Evolutionary conservation across 179 eudicot genomes (phyloP).

Genomic region (Drosera spatulata): DNA sequence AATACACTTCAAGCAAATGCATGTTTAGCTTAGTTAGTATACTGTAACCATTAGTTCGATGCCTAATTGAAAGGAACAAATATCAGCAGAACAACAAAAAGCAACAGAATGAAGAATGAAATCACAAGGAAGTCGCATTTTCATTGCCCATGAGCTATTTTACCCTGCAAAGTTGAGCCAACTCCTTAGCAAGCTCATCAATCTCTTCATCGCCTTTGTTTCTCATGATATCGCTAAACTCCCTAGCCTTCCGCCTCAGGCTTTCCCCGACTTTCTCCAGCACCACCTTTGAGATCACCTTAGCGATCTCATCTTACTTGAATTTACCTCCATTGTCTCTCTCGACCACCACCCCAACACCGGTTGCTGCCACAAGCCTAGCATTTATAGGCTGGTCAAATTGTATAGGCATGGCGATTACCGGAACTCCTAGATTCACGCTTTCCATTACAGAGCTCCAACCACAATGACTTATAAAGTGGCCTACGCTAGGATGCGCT

Average conservation of each 20-base stretch:
- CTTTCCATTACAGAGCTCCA: constrained; percentile 6
- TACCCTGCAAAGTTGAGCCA: constrained; percentile 11
- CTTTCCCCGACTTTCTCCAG: constrained; percentile 5
- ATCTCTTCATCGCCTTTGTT: constrained; percentile 10
- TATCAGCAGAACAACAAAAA: too few relatives aligned
- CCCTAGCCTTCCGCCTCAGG: constrained; percentile 4
- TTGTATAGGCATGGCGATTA: constrained; percentile 11
- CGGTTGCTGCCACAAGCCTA: constrained; percentile 5
- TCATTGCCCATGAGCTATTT: too few relatives aligned
- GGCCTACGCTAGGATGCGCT: neutral
- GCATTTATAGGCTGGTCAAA: constrained; percentile 9
- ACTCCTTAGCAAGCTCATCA: constrained; percentile 2
- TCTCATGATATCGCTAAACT: constrained; percentile 5
- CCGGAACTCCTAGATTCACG: constrained; percentile 7
- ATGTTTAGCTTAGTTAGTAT: too few relatives aligned
- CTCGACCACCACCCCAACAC: constrained; percentile 2
- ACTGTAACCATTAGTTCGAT: too few relatives aligned
- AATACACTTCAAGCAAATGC: too few relatives aligned
- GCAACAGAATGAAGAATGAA: too few relatives aligned
- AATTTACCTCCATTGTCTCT: constrained; percentile 5
- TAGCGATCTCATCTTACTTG: constrained; percentile 5
- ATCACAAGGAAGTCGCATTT: too few relatives aligned
- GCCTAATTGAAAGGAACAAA: too few relatives aligned
- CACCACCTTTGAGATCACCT: constrained; percentile 4
- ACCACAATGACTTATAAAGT: constrained; percentile 16